A percentile compares a stretch with the other conserved stretches of the same genome.
phyloP scores from a whole-genome alignment of 192 early-diverging fungal genomes.

The Chytriomyces sp. region DNA sequence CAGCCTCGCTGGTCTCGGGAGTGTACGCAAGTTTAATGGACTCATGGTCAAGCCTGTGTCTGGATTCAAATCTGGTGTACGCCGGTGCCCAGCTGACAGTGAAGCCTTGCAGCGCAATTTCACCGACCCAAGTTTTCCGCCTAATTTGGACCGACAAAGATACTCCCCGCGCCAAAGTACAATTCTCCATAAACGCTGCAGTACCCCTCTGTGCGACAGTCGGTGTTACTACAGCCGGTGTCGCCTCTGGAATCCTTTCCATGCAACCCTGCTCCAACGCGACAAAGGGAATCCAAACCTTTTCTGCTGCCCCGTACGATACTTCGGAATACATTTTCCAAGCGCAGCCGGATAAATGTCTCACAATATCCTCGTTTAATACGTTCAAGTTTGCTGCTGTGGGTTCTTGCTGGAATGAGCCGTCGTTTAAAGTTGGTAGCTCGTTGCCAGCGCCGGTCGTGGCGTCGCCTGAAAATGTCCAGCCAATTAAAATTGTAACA shows the following conservation, averaged over 20 bases:
- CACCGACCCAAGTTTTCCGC: constrained; percentile 18
- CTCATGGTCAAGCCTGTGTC: neutral
- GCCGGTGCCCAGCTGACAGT: constrained; percentile 4
- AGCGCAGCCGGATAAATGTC: neutral
- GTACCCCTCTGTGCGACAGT: neutral
- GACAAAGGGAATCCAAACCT: too few species aligned
- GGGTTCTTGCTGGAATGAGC: neutral
- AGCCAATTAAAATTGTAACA: neutral
- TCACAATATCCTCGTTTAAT: neutral
- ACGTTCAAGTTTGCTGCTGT: neutral
- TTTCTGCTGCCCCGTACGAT: too few species aligned
- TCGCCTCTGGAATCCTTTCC: too few species aligned
- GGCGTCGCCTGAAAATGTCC: neutral
- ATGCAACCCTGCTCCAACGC: too few species aligned
- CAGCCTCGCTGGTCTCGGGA: too few species aligned
- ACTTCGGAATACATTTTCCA: neutral
- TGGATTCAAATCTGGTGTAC: neutral
- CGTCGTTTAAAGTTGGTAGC: neutral
- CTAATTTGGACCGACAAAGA: neutral
- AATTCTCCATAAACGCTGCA: neutral
- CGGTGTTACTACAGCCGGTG: too few species aligned
- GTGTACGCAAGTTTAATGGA: too few species aligned
- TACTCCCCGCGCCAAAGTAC: neutral
- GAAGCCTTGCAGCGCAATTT: constrained; percentile 3
- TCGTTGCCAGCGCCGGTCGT: neutral